Conservation (phyloP, 148 eudicot species). For the Silene latifolia region DNA sequence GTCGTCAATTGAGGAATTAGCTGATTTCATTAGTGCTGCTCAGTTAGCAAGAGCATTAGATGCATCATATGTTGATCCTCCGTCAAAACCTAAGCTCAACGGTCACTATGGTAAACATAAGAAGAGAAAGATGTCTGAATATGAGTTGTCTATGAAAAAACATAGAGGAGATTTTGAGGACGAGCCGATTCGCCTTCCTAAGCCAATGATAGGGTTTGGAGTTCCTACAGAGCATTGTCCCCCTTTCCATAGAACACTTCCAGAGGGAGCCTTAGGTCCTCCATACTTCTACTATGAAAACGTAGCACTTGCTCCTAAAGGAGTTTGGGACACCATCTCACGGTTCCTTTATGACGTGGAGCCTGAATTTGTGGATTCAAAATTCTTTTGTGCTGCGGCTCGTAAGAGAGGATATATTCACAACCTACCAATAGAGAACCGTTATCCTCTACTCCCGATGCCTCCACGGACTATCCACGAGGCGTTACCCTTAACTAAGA, state of each 20-base stretch:
- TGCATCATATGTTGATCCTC: conserved; percentile 35
- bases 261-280: conserved; percentile 61
- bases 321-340: conserved; percentile 84
- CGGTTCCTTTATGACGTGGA: conserved; percentile 69
- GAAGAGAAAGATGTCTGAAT: too few species aligned
- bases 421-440: conserved; percentile 60
- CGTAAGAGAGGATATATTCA: conserved; percentile 88
- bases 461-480: conserved; percentile 71
- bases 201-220: conserved; percentile 92
- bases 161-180: conserved; percentile 30
- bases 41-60: conserved; percentile 66
- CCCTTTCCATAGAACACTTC: conserved; percentile 40
- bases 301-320: conserved; percentile 90
- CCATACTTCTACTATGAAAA: conserved; percentile 90
- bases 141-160: conserved; percentile 29
- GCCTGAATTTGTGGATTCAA: conserved; percentile 90
- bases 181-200: conserved; percentile 69
- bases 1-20: conserved; percentile 53
- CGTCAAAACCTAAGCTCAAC: conserved; percentile 24
- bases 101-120: conserved; percentile 1
- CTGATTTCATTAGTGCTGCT: conserved; percentile 74
- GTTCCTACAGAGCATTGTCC: conserved; percentile 40
- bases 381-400: conserved; percentile 71
- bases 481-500: conserved; percentile 65
- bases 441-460: conserved; percentile 66